Conservation (phyloP, 2,329 filamentous ascomycete species). For the Coleophoma eucalyptorum region DNA sequence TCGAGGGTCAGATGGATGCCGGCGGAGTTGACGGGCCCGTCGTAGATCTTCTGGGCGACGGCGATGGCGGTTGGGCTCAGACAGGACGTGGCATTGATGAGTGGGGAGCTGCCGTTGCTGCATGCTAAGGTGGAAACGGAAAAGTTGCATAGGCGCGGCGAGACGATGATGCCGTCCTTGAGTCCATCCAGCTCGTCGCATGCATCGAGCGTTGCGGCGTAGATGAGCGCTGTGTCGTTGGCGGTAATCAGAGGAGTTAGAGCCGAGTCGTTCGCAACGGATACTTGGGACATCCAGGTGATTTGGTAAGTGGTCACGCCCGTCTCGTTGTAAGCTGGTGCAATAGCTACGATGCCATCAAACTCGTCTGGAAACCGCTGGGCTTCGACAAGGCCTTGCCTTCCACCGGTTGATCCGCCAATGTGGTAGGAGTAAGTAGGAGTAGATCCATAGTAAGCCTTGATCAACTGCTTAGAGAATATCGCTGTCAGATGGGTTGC, state of each 20-base stretch:
- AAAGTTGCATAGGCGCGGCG: constrained; percentile 25
- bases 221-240: constrained; percentile 25
- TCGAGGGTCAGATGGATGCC: neutral
- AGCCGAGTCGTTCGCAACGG: neutral
- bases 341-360: constrained; percentile 32
- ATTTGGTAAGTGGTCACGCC: constrained; percentile 1
- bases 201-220: constrained; percentile 36
- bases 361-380: constrained; percentile 31
- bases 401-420: constrained; percentile 31
- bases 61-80: neutral
- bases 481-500: neutral
- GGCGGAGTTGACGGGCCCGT: neutral
- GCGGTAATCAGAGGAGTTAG: constrained; percentile 14
- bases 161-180: constrained; percentile 38
- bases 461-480: neutral
- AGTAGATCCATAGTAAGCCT: constrained; percentile 19
- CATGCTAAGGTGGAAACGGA: neutral
- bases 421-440: constrained; percentile 30
- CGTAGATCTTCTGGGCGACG: constrained; percentile 1
- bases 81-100: neutral
- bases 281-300: neutral
- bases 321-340: constrained; percentile 24
- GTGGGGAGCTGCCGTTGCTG: neutral
- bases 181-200: constrained; percentile 44
- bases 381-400: constrained; percentile 30